Conservation (phyloP, 2,329 filamentous ascomycete genomes). For the Phoma sp. region DNA sequence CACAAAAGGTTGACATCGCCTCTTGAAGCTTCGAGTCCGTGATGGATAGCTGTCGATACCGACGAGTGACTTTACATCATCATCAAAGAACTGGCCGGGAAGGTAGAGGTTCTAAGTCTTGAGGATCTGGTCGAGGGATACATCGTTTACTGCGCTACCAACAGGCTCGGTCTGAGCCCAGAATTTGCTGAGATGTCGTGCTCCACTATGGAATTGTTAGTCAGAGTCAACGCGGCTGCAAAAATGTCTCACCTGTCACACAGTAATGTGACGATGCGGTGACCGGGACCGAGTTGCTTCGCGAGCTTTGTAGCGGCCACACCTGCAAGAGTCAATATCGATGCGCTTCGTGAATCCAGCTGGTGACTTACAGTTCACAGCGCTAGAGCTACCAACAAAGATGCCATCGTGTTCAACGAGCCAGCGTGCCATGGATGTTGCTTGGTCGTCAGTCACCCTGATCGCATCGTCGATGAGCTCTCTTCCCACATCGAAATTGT, state of each 20-base stretch:
- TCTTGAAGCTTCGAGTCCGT: not conserved
- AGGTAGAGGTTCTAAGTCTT: constrained; percentile 38
- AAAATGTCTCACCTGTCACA: constrained; percentile 64
- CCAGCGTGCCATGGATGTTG: constrained; percentile 93
- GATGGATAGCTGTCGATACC: not conserved
- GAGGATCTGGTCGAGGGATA: constrained; percentile 65
- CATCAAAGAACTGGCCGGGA: not conserved
- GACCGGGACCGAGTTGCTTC: constrained; percentile 66
- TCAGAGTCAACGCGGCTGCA: not conserved
- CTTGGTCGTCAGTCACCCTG: constrained; percentile 86
- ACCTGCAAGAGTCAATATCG: constrained; percentile 38
- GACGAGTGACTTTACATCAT: not conserved
- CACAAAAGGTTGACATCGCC: not conserved
- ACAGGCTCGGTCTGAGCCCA: constrained; percentile 76
- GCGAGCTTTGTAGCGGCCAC: constrained; percentile 77
- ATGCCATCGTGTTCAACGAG: constrained; percentile 94
- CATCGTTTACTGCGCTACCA: constrained; percentile 58
- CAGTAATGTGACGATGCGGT: constrained; percentile 78
- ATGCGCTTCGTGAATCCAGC: constrained; percentile 1
- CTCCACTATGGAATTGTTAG: constrained; percentile 57
- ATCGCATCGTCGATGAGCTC: constrained; percentile 91
- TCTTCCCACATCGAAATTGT: constrained; percentile 87
- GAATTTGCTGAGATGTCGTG: constrained; percentile 83
- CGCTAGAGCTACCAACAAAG: constrained; percentile 91
- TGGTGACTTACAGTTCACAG: constrained; percentile 80